These are phyloP conservation scores for Talaromyces sp. DNA, from an alignment of 2,329 filamentous ascomycete species.

Conservation along the genomic window DNA sequence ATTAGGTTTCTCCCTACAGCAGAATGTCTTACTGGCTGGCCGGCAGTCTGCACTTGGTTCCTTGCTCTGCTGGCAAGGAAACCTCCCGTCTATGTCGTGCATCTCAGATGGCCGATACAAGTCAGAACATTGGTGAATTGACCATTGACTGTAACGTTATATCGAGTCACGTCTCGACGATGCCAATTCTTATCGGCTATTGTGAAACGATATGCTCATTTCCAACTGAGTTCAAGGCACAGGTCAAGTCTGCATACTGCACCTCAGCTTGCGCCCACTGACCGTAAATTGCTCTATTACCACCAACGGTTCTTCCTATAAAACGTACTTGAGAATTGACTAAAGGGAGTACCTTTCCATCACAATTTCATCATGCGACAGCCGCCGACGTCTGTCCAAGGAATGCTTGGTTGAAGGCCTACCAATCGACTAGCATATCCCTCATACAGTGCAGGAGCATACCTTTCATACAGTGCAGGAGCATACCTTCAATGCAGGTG, in stretches of 20 bases:
- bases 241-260: constrained; percentile 5
- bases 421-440: background rate
- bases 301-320: background rate
- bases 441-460: background rate
- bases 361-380: background rate
- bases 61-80: background rate
- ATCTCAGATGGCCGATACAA: background rate
- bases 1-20: background rate
- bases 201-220: background rate
- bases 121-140: background rate
- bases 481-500: background rate
- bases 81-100: background rate
- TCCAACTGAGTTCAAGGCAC: background rate
- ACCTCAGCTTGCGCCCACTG: constrained; percentile 11
- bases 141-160: background rate
- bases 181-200: background rate
- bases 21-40: background rate
- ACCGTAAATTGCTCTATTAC: background rate
- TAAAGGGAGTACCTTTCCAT: background rate
- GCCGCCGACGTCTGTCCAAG: background rate
- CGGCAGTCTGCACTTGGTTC: background rate
- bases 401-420: background rate
- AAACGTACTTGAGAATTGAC: background rate
- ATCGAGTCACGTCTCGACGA: background rate
- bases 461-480: background rate